Conservation (phyloP, 805 yeast species). For the Torulaspora delbrueckii region DNA sequence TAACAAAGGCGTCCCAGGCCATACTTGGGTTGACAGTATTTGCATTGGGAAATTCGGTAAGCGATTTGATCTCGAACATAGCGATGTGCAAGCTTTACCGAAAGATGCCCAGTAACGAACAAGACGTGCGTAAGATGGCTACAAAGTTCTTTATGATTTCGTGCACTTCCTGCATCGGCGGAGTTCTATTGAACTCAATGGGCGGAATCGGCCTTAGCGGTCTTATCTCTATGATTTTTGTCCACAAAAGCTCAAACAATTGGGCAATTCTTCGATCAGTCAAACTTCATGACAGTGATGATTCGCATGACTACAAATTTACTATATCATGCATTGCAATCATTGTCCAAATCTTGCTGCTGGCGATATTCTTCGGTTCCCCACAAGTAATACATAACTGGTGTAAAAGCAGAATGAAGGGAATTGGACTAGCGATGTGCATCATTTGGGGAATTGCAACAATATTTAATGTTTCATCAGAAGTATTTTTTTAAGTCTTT, state of each 20-base stretch:
- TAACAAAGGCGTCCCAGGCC: slow-evolving; percentile 60
- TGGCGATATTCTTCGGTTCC: slow-evolving; percentile 21
- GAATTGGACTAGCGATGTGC: slow-evolving; percentile 26
- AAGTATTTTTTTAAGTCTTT: slow-evolving; percentile 12
- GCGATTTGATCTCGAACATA: slow-evolving; percentile 82
- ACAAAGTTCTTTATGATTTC: slow-evolving; percentile 86
- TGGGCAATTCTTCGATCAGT: slow-evolving; percentile 29
- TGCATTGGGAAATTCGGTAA: slow-evolving; percentile 90
- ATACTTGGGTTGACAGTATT: slow-evolving; percentile 86
- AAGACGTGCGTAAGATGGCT: slow-evolving; percentile 20
- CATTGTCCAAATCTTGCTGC: slow-evolving; percentile 20
- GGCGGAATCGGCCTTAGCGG: slow-evolving; percentile 83
- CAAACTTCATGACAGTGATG: slow-evolving; percentile 12
- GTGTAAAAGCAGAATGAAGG: slow-evolving; percentile 15
- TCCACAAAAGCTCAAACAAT: slow-evolving; percentile 13
- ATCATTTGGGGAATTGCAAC: slow-evolving; percentile 28
- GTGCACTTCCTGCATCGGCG: slow-evolving; percentile 88
- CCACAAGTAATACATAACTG: slow-evolving; percentile 9
- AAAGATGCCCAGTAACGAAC: slow-evolving; percentile 23
- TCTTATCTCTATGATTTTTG: slow-evolving; percentile 38
- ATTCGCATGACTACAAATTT: slow-evolving; percentile 21
- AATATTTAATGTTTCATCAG: slow-evolving; percentile 23
- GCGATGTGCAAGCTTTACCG: slow-evolving; percentile 63
- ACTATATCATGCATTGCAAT: slow-evolving; percentile 26
- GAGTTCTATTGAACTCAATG: slow-evolving; percentile 75